Percentiles rank a stretch among this genome's conserved stretches.
phyloP scores from a whole-genome alignment of 306 rosid genomes.

The Prunus kanzakura region DNA sequence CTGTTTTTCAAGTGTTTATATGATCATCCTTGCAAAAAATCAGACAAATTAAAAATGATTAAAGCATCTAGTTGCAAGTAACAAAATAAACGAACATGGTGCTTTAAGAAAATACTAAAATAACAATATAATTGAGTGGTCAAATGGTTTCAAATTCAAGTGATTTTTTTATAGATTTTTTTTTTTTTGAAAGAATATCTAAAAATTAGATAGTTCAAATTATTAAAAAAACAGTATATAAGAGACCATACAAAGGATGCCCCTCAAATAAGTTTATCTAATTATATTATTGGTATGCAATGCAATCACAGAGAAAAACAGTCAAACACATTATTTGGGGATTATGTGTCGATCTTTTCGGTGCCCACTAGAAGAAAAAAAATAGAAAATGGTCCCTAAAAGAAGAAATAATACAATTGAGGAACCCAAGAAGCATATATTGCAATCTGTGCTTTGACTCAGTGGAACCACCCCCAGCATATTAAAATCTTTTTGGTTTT shows the following conservation, averaged over 20 bases:
- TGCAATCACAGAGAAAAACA: neutral
- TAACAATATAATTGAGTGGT: no score
- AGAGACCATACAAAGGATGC: no score
- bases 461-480: neutral
- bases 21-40: no score
- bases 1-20: no score
- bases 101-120: rapidly evolving
- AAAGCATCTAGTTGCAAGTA: no score
- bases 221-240: no score
- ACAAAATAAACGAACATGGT: no score
- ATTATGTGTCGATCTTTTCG: neutral
- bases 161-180: no score
- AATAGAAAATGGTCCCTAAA: slow-evolving; percentile 7
- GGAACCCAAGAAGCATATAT: slow-evolving; percentile 25
- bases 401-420: neutral
- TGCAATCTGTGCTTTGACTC: slow-evolving; percentile 27
- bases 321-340: slow-evolving; percentile 6
- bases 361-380: neutral
- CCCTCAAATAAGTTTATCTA: no score
- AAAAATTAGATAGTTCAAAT: rapidly evolving
- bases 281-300: neutral
- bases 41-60: no score
- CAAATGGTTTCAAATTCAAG: rapidly evolving
- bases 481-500: neutral
- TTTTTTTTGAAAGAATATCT: no score